These are phyloP conservation scores for Fomitopsis pinicola DNA, from an alignment of 1,284 basidiomycete genomes.

Conservation along the genomic window DNA sequence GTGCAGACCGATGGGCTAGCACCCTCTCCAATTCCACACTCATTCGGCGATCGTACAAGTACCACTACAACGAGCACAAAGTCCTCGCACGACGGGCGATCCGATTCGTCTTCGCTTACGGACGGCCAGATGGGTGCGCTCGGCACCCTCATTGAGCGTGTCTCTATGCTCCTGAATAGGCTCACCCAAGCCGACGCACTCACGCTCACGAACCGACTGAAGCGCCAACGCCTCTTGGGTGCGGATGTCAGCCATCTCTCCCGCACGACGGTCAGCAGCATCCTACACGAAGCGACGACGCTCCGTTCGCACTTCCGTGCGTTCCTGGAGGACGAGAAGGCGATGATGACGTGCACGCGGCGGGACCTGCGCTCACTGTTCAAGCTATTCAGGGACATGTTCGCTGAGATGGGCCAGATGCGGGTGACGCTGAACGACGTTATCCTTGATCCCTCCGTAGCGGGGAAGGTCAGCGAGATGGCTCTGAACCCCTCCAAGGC, in stretches of 20 bases:
- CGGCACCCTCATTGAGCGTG: slow-evolving; percentile 67
- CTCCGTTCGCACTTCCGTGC: slow-evolving; percentile 78
- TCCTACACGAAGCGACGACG: slow-evolving; percentile 68
- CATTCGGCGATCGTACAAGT: slow-evolving; percentile 34
- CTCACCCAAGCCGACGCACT: slow-evolving; percentile 82
- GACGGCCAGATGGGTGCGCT: slow-evolving; percentile 44
- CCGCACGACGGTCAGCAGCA: slow-evolving; percentile 73
- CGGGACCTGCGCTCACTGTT: slow-evolving; percentile 84
- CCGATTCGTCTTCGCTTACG: slow-evolving; percentile 64
- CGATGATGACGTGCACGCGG: slow-evolving; percentile 61
- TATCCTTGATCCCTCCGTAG: slow-evolving; percentile 81
- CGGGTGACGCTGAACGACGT: slow-evolving; percentile 87
- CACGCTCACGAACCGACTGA: slow-evolving; percentile 85
- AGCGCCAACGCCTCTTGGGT: slow-evolving; percentile 82
- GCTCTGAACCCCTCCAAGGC: slow-evolving; percentile 62
- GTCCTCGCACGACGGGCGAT: slow-evolving; percentile 53
- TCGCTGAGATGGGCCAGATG: slow-evolving; percentile 80
- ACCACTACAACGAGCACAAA: slow-evolving; percentile 6
- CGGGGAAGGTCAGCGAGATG: slow-evolving; percentile 66
- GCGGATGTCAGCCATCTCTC: slow-evolving; percentile 89
- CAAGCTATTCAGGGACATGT: slow-evolving; percentile 82
- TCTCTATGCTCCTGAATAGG: slow-evolving; percentile 61
- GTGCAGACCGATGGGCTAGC: slow-evolving; percentile 67
- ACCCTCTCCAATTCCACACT: slow-evolving; percentile 34
- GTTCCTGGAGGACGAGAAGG: slow-evolving; percentile 65